phyloP scores from a whole-genome alignment of 805 yeast genomes.

The Metschnikowia matae region DNA sequence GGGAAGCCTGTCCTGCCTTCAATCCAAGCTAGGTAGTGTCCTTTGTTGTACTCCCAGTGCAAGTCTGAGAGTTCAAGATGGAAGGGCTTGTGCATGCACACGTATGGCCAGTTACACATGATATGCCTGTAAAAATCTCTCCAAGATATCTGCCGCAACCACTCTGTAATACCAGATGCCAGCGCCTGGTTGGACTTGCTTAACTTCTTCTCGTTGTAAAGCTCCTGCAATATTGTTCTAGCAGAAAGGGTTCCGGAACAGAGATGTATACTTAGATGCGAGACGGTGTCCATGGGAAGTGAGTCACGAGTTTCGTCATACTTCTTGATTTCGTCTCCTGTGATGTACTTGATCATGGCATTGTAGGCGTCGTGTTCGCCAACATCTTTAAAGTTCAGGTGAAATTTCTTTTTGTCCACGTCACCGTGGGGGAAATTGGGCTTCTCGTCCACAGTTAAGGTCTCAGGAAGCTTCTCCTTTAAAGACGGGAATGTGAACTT shows the following conservation, averaged over 20 bases:
- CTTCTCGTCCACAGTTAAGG: conserved; percentile 10
- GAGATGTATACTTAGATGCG: conserved; percentile 45
- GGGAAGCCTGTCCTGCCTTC: conserved; percentile 54
- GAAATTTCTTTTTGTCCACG: conserved; percentile 19
- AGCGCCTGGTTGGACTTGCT: conserved; percentile 22
- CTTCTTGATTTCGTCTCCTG: conserved; percentile 21
- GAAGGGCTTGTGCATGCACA: conserved; percentile 48
- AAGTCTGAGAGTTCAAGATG: conserved; percentile 40
- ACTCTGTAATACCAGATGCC: conserved; percentile 37
- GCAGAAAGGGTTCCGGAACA: conserved; percentile 46
- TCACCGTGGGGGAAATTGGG: conserved; percentile 14
- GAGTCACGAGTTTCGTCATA: conserved; percentile 32
- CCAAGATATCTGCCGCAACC: conserved; percentile 55
- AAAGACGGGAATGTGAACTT: conserved; percentile 15
- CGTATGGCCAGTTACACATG: conserved; percentile 46
- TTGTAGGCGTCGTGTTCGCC: conserved; percentile 35
- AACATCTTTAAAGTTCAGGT: conserved; percentile 22
- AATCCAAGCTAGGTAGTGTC: conserved; percentile 47
- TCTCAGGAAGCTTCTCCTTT: conserved; percentile 10
- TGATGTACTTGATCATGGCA: conserved; percentile 18
- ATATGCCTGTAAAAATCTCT: conserved; percentile 54
- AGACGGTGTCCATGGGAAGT: conserved; percentile 28
- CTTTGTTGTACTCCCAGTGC: conserved; percentile 41
- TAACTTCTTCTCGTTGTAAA: conserved; percentile 23
- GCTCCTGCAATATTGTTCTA: conserved; percentile 31